Conservation (phyloP, 768 basidiomycete genomes). For the Lactifluus pinguis region DNA sequence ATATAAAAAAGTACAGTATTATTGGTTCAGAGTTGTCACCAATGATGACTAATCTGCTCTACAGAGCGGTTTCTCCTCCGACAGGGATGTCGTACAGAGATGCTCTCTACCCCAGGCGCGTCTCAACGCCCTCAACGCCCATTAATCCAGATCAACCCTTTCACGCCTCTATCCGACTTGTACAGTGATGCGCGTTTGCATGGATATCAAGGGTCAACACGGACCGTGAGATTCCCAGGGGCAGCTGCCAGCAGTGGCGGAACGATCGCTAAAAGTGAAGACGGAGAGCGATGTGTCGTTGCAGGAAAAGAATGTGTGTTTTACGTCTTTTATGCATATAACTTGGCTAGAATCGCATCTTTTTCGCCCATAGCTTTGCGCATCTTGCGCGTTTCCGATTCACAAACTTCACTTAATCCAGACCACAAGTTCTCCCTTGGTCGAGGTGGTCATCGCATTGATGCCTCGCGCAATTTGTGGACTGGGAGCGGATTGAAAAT, state of each 20-base stretch:
- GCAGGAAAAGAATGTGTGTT: constrained; percentile 70
- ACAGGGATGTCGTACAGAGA: not conserved
- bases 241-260: constrained; percentile 57
- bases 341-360: not conserved
- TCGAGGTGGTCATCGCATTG: constrained; percentile 56
- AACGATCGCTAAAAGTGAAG: constrained; percentile 56
- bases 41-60: no score
- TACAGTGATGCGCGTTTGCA: constrained; percentile 38
- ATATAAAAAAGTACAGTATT: no score
- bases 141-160: constrained; percentile 2
- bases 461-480: constrained; percentile 70
- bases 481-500: constrained; percentile 69
- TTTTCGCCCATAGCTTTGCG: constrained; percentile 21
- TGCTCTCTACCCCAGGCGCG: constrained; percentile 5
- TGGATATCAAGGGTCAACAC: constrained; percentile 35
- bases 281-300: constrained; percentile 58
- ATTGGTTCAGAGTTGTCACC: no score
- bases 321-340: not conserved
- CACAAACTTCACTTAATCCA: constrained; percentile 29
- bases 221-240: constrained; percentile 52
- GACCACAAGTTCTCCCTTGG: constrained; percentile 47
- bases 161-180: constrained; percentile 7
- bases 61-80: no score
- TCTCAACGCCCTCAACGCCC: constrained; percentile 13
- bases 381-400: constrained; percentile 43